Evolutionary conservation across 805 yeast species (phyloP), one percentile per base, ranked within the genome.

Genomic region (Monosporozyma yasuniensis): DNA sequence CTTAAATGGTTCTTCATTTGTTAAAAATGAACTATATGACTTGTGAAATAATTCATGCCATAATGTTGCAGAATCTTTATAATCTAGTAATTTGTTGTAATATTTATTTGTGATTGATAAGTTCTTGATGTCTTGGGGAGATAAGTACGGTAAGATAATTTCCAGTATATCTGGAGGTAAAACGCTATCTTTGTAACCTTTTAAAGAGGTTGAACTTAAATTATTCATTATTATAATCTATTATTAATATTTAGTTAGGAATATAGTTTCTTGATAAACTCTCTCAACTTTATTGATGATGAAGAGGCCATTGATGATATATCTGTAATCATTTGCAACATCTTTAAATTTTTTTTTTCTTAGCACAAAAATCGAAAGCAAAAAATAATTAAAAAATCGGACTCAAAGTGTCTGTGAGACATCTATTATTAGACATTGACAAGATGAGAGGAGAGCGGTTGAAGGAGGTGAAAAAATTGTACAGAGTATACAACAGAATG

Each of bases 11-110:
- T 64, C 69, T 22, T 57, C 61, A 46, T 61, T 59, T 11, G 64
- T 63, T 23, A 50, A 48, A 6, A 61, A 44, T 1, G 58, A 53
- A 4, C 64, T 65, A 42, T 56, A 65, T 21, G 58, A 55, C 48
- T 64, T 65, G 22, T 58, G 59, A 44, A 56, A 65, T 8, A 61
- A 50, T 21, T 63, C 69, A 50, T 59, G 63, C 68, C 68, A 65
- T 41, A 65, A 38, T 6, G 65, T 64, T 19, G 54, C 55, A 3
- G 68, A 64, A 1, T 55, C 48, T 14, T 51, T 51, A 44, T 54
- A 56, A 42, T 61, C 56, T 22, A 66, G 50, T 39, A 65, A 44
- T 19, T 56, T 57, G 41, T 66, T 58, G 42, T 61, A 64, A 42
- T 65, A 64, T 42, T 56, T 60, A 49, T 65, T 66, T 1, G 68